Evolutionary conservation across 2,329 filamentous ascomycete species (phyloP).

Genomic region (Trichophyton mentagrophytes): DNA sequence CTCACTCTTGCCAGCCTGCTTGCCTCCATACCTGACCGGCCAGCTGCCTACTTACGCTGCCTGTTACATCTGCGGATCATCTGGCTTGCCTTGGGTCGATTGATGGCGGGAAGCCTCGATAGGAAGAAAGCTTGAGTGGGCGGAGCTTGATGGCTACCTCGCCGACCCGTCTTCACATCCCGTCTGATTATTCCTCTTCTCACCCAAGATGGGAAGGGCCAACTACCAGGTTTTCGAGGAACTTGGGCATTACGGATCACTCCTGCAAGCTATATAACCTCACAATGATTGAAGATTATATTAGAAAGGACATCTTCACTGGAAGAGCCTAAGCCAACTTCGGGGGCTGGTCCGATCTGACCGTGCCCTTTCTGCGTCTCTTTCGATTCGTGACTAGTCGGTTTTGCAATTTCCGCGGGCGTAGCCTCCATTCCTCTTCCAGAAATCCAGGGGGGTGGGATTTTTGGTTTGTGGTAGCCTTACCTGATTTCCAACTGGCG

Average conservation of each 20-base stretch:
- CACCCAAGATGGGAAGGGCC: background rate
- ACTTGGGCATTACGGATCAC: background rate
- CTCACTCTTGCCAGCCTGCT: background rate
- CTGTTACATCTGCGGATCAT: slow-evolving; percentile 2
- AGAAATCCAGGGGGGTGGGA: background rate
- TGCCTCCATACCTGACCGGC: background rate
- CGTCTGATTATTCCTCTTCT: background rate
- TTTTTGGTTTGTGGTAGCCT: slow-evolving; percentile 1
- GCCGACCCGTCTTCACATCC: background rate
- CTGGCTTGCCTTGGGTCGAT: slow-evolving; percentile 2
- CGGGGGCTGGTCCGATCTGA: slow-evolving; percentile 3
- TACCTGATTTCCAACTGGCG: slow-evolving; percentile 1
- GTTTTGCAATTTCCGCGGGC: slow-evolving; percentile 4
- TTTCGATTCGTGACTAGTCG: background rate
- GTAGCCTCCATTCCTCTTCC: background rate
- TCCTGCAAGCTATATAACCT: background rate
- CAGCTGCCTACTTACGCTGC: background rate
- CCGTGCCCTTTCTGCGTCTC: background rate
- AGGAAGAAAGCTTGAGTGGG: background rate
- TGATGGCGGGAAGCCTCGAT: background rate
- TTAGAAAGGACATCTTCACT: background rate
- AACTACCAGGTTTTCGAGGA: background rate
- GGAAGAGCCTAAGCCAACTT: background rate
- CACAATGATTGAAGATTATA: background rate
- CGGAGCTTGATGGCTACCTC: background rate